Conservation (phyloP, 768 basidiomycete species). For the Boletus eberwhitei region DNA sequence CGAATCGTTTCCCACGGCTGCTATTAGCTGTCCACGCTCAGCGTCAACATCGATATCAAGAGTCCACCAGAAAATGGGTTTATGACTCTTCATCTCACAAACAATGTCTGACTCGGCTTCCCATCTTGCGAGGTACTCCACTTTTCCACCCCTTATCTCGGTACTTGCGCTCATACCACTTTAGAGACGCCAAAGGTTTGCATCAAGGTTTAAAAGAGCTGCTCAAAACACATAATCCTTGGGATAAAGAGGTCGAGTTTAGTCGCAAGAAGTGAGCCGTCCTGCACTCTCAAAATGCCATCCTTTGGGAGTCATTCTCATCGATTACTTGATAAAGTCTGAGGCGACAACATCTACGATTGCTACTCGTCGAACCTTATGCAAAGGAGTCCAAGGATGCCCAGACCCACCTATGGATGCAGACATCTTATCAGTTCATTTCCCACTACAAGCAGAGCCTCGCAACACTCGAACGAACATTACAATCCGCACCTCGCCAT, state of each 20-base stretch:
- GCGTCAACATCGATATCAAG: constrained; percentile 17
- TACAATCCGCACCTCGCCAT: constrained; percentile 41
- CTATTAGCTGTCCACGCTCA: constrained; percentile 7
- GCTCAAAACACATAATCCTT: constrained; percentile 72
- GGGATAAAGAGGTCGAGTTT: constrained; percentile 83
- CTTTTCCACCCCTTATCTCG: background rate
- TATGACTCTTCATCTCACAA: constrained; percentile 16
- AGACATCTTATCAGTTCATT: constrained; percentile 86
- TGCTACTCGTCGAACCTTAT: constrained; percentile 66
- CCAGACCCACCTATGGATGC: constrained; percentile 88
- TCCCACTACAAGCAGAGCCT: constrained; percentile 77
- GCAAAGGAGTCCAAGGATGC: constrained; percentile 74
- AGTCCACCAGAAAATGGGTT: constrained; percentile 20
- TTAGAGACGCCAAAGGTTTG: constrained; percentile 75
- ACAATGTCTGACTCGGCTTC: constrained; percentile 41
- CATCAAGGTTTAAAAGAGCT: constrained; percentile 73
- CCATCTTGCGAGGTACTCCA: constrained; percentile 34
- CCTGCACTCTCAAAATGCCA: constrained; percentile 4
- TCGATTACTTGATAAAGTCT: constrained; percentile 42
- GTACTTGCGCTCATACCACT: constrained; percentile 6
- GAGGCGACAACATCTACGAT: constrained; percentile 63
- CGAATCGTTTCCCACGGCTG: constrained; percentile 27
- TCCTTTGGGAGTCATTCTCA: constrained; percentile 4
- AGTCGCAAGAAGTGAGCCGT: constrained; percentile 75
- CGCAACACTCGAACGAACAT: constrained; percentile 56